Evolutionary conservation across 2,329 filamentous ascomycete species (phyloP), one percentile per base, ranked within the genome.

Genomic region (Pochonia chlamydosporia): DNA sequence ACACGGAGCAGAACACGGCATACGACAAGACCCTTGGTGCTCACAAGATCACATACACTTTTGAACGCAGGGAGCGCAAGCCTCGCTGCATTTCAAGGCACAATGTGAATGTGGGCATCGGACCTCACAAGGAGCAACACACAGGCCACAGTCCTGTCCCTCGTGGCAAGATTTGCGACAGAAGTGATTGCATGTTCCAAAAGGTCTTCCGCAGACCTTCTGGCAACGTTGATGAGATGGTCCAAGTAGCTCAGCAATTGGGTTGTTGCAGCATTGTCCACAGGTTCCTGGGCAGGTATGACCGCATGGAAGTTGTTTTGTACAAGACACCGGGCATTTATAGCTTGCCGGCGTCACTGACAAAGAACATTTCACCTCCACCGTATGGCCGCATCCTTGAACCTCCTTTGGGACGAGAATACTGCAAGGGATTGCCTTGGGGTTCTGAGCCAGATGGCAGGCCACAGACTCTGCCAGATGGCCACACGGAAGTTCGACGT

Each of bases 1-100:
- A 56, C 83, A 89, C 0, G 84, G 82, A 0, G 77, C 82, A 0
- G 80, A 78, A 49, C 84, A 87, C 3, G 77, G 78, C 67, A 80
- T 67, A 0, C 60, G 58, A 46, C 72, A 76, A 1, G 55, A 64
- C 39, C 63, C 59, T 54, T 85, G 81, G 3, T 70, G 68, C 44
- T 80, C 83, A 7, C 58, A 57, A 31, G 74, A 81, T 2, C 68
- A 63, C 49, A 81, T 85, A 3, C 60, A 54, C 14, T 62, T 58
- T 47, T 80, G 74, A 0, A 75, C 73, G 51, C 82, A 86, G 0
- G 81, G 82, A 3, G 66, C 58, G 54, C 83, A 87, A 2, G 79
- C 72, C 51, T 85, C 73, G 21, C 65, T 61, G 55, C 82, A 87
- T 2, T 56, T 60, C 36, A 70, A 70, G 13, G 56, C 57, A 54